phyloP scores from a whole-genome alignment of 2,329 filamentous ascomycete species.

The Gnomoniopsis sp. region DNA sequence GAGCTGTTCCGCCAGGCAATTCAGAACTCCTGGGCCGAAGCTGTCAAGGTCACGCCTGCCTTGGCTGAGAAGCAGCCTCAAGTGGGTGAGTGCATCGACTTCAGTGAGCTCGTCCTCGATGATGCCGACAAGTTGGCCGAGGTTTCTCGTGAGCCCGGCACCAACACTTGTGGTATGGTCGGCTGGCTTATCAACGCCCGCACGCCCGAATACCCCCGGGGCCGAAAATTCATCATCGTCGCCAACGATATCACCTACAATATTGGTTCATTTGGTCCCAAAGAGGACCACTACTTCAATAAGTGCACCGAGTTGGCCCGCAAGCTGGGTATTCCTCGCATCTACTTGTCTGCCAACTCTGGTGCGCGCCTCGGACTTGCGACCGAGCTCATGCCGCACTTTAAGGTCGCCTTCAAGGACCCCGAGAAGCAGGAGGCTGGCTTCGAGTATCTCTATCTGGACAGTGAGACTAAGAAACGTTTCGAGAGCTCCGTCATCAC shows the following conservation, averaged over 20 bases:
- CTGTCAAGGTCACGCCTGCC: conserved; percentile 68
- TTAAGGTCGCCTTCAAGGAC: conserved; percentile 96
- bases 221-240: conserved; percentile 90
- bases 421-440: conserved; percentile 74
- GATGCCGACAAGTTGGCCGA: conserved; percentile 89
- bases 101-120: conserved; percentile 90
- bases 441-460: conserved; percentile 97
- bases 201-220: conserved; percentile 91
- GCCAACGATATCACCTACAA: conserved; percentile 99
- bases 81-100: conserved; percentile 87
- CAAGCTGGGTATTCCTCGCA: conserved; percentile 90
- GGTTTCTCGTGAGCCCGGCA: conserved; percentile 90
- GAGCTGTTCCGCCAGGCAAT: conserved; percentile 98
- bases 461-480: conserved; percentile 77
- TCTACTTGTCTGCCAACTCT: conserved; percentile 98
- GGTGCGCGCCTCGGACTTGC: conserved; percentile 96
- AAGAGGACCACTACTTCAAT: conserved; percentile 97
- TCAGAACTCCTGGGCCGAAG: conserved; percentile 87
- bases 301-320: conserved; percentile 97
- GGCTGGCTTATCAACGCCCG: conserved; percentile 94
- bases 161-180: conserved; percentile 97
- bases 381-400: conserved; percentile 94
- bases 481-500: conserved; percentile 88
- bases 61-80: conserved; percentile 79
- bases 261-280: conserved; percentile 95